These are phyloP conservation scores for Pseudozyma pruni DNA, from an alignment of 1,284 basidiomycete genomes.

Conservation along the genomic window DNA sequence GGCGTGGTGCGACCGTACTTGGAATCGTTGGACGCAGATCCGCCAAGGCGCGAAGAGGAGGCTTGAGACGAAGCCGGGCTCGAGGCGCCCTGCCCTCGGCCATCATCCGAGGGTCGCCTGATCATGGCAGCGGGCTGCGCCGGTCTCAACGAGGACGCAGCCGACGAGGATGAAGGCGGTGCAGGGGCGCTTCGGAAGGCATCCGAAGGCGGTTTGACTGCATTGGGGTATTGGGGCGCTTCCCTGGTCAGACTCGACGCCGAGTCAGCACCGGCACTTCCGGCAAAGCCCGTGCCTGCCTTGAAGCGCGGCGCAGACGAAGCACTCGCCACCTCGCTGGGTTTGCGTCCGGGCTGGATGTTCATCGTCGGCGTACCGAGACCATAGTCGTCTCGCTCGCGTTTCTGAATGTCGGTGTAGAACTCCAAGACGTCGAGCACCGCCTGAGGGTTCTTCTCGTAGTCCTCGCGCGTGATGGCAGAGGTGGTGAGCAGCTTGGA, in stretches of 20 bases:
- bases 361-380: conserved; percentile 66
- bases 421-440: conserved; percentile 97
- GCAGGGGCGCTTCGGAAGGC: conserved; percentile 39
- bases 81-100: conserved; percentile 25
- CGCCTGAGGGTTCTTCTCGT: conserved; percentile 94
- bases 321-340: conserved; percentile 35
- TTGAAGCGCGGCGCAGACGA: conserved; percentile 47
- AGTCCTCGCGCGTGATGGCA: conserved; percentile 96
- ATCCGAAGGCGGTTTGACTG: conserved; percentile 36
- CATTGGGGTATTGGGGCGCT: conserved; percentile 29
- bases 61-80: conserved; percentile 33
- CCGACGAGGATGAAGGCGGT: conserved; percentile 4
- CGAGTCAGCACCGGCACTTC: conserved; percentile 39
- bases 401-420: conserved; percentile 96
- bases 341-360: conserved; percentile 58
- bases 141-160: conserved; percentile 22
- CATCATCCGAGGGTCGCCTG: conserved; percentile 42
- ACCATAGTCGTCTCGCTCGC: conserved; percentile 79
- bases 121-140: conserved; percentile 18
- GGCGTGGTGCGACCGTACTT: conserved; percentile 36
- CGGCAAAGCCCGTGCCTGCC: conserved; percentile 53
- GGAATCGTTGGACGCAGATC: conserved; percentile 39
- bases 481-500: conserved; percentile 92
- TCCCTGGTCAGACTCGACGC: conserved; percentile 31
- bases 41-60: conserved; percentile 32